These are phyloP conservation scores for Asterella californica DNA, from an alignment of 225 moss, liverwort and hornwort species.

Conservation along the genomic window DNA sequence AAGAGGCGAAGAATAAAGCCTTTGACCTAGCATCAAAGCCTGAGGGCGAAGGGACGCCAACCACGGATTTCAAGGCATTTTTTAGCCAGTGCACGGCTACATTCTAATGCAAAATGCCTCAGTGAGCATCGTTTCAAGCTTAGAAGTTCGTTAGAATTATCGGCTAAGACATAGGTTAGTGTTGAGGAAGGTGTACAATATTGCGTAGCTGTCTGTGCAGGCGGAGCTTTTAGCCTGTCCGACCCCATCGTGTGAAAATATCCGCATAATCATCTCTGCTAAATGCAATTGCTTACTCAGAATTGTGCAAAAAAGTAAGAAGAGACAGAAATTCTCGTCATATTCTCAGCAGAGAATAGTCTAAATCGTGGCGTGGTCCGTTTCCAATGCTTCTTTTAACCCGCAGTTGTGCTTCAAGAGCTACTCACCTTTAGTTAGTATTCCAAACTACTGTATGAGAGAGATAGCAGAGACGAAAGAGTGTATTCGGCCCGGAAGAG, in stretches of 20 bases:
- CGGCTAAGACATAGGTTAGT: background rate
- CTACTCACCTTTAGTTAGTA: no score
- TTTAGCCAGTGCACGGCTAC: constrained; percentile 56
- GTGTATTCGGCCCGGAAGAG: no score
- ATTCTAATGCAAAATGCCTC: constrained; percentile 23
- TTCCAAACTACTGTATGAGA: no score
- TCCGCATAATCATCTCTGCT: background rate
- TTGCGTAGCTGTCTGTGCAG: background rate
- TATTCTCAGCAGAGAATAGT: no score
- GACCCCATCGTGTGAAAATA: background rate
- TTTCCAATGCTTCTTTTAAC: no score
- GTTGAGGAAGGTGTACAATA: background rate
- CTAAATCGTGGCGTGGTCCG: no score
- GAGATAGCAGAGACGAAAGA: no score
- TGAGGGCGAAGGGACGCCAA: constrained; percentile 67
- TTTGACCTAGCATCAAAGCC: constrained; percentile 81
- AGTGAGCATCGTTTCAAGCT: background rate
- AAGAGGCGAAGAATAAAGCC: constrained; percentile 73
- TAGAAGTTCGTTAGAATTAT: background rate
- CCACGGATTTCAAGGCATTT: constrained; percentile 62
- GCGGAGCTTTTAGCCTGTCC: background rate
- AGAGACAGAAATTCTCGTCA: no score
- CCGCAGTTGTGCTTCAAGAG: no score
- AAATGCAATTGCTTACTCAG: no score
- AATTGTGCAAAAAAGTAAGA: no score